Evolutionary conservation across 352 stramenopile genomes (phyloP), one percentile per base, ranked within the genome.

Genomic region (Globisporangium iwayamae): DNA sequence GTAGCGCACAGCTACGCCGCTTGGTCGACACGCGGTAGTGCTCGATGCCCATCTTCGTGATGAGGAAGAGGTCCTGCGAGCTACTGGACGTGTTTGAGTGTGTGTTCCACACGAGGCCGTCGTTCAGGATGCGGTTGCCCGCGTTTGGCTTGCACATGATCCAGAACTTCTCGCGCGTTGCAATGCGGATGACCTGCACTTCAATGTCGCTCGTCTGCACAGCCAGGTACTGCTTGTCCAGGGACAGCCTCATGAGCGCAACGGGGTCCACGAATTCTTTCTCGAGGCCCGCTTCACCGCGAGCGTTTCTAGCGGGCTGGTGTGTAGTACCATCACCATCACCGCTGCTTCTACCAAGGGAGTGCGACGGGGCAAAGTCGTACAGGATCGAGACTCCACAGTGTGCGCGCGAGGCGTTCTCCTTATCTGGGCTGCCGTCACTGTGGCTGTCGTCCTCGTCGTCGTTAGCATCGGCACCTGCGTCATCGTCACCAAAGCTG

Each of bases 151-250:
- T 85, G 72, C 84, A 93, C 55, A 92, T 62, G 36, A 95, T 72
- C 79, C 81, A 93, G 65, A 81, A 89, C 18, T 64, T 79, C 53
- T 79, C 66, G 2, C 74, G 48, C 9, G 82, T 84, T 25, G 63
- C 46, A 22, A 78, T 65, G 32, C 78, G 72, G 8, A 92, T 22
- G 55, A 95, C 70, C 53, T 93, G 81, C 39, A 95, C 82, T 65
- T 95, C 84, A 46, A 93, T 85, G 60, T 95, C 86, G 63, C 81
- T 93, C 56, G 77, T 87, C 65, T 95, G 86, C 46, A 95, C 67
- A 6, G 82, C 84, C 30, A 95, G 65, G 46, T 85, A 93, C 55
- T 89, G 72, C 0, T 63, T 59, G 55, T 92, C 83, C 2, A 89
- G 71, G 30, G 86, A 95, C 18, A 95, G 60, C 34, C 74, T 69